These are phyloP conservation scores for Phytophthora aleatoria DNA, from an alignment of 352 stramenopile genomes.

Conservation along the genomic window DNA sequence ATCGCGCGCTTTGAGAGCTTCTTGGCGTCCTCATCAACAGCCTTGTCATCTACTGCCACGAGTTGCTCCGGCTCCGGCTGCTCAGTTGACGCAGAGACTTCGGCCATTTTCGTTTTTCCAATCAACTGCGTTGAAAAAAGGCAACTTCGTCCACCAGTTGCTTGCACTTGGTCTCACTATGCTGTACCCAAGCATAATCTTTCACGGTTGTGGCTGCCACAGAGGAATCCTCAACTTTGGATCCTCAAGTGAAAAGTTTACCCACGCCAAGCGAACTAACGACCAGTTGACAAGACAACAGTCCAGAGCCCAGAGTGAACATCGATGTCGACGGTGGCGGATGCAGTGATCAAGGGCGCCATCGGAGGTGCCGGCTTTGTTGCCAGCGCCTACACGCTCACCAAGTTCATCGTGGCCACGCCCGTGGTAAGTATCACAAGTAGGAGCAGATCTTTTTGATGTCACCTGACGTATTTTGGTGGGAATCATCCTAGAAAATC, in stretches of 20 bases:
- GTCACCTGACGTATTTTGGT: constrained; percentile 16
- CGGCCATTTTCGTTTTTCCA: constrained; percentile 8
- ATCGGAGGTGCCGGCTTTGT: constrained; percentile 73
- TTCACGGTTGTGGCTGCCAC: constrained; percentile 7
- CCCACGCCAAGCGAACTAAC: constrained; percentile 14
- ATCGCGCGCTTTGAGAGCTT: constrained; percentile 60
- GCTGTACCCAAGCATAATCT: not conserved
- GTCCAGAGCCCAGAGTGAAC: constrained; percentile 10
- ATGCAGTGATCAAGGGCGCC: constrained; percentile 72
- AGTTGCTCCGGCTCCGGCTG: constrained; percentile 1
- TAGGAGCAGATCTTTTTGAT: constrained; percentile 1
- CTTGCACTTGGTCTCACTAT: constrained; percentile 15
- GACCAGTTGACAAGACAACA: constrained; percentile 36
- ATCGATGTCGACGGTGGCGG: constrained; percentile 57
- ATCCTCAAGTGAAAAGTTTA: constrained; percentile 2
- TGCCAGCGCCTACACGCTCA: constrained; percentile 75
- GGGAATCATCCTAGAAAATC: constrained; percentile 54
- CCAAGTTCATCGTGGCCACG: constrained; percentile 81
- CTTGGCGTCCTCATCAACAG: constrained; percentile 4
- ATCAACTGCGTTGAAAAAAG: not conserved
- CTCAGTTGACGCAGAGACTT: not conserved
- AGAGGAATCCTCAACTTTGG: not conserved
- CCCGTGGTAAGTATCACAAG: constrained; percentile 51
- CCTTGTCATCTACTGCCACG: constrained; percentile 5
- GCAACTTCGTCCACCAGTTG: constrained; percentile 17